Conservation (phyloP, 2,329 filamentous ascomycete species). For the Fusarium verrucosum region DNA sequence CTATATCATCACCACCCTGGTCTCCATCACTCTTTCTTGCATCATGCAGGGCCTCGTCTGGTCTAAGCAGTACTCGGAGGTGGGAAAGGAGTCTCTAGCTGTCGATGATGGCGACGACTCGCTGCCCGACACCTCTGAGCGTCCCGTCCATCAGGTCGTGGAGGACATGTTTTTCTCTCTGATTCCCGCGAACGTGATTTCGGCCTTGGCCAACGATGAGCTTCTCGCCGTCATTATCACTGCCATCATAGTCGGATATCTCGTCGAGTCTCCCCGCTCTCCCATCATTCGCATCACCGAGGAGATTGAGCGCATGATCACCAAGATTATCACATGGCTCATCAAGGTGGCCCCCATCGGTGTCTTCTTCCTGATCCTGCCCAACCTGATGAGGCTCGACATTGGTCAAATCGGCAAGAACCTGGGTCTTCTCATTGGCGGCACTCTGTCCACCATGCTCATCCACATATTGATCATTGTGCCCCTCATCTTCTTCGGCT, state of each 20-base stretch:
- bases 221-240: slow-evolving; percentile 59
- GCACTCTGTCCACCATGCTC: slow-evolving; percentile 56
- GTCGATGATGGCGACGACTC: slow-evolving; percentile 21
- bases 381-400: slow-evolving; percentile 61
- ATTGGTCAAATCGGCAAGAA: slow-evolving; percentile 59
- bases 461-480: slow-evolving; percentile 59
- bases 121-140: slow-evolving; percentile 44
- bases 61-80: slow-evolving; percentile 55
- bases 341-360: slow-evolving; percentile 61
- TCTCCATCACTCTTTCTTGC: slow-evolving; percentile 59
- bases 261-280: slow-evolving; percentile 51
- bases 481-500: slow-evolving; percentile 53
- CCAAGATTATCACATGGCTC: slow-evolving; percentile 57
- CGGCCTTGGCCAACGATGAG: slow-evolving; percentile 56
- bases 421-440: slow-evolving; percentile 60
- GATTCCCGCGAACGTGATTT: slow-evolving; percentile 59
- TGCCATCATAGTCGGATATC: slow-evolving; percentile 57
- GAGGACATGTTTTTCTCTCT: slow-evolving; percentile 60
- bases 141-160: slow-evolving; percentile 55
- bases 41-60: slow-evolving; percentile 59
- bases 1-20: slow-evolving; percentile 60
- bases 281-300: slow-evolving; percentile 54
- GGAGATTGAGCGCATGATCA: slow-evolving; percentile 60
- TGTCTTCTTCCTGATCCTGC: slow-evolving; percentile 63
- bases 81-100: slow-evolving; percentile 47